Base-by-base conservation (phyloP, 345 rosid species). In the Linum tenue region DNA sequence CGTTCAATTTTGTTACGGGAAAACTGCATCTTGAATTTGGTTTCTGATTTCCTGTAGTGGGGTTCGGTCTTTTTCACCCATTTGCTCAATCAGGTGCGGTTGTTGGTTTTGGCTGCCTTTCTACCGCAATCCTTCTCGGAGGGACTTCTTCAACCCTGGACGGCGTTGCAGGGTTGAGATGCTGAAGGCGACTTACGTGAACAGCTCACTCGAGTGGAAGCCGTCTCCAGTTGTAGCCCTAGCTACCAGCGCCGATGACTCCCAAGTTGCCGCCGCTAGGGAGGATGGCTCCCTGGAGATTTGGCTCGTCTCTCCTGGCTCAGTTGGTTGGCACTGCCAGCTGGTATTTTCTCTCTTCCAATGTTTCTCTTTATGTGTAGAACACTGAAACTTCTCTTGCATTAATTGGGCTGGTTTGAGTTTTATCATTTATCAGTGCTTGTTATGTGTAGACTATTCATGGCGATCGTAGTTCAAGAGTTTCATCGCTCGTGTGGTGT, bases 251-350 rank as follows among this genome's bases (percentile, higher is more conserved):
- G 70, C 75, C 42, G 96, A 91, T 65, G 84, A 79, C 59, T 84
- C 86, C 11, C 91, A 79, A 69, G 85, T 88, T 66, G 96, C 96
- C 3, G 92, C 96, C 5, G 92, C 95, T 48, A 92, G 98, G 55
- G 91, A 90, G 62, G 96, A 90, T 68, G 91, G 97, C 69, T 85
- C 98, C 31, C 87, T 92, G 11, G 98, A 92, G 87, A 83, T 92
- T 80, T 90, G 98, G 98, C 96, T 90, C 8, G 96, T 92, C 15
- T 88, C 96, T 50, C 94, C 97, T 38, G 96, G 97, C 67, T 81
- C 97, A 56, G 85, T 88, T 56, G 94, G 97, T 62, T 92, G 98
- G 98, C 97, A 92, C 92, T 82, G 92, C 74, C 98, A 90, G 74
- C 86, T 90, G 86, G 97, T 92, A 78, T 22, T 22, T 14, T 22